Base-by-base conservation (phyloP, 305 asterid species). In the Fraxinus ornus region DNA sequence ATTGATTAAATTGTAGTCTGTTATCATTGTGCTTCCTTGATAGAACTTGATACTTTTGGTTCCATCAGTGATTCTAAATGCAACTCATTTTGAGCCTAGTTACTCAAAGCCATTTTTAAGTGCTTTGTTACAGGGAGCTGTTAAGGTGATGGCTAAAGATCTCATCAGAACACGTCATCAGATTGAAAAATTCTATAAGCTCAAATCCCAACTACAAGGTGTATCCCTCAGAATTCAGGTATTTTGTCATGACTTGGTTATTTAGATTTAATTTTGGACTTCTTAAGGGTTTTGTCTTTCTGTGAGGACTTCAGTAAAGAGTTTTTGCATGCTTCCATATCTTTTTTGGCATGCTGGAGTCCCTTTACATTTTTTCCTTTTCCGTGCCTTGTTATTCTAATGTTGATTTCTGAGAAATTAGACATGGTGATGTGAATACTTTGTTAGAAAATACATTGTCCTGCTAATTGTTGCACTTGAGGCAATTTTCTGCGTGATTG, bases 161-260 rank as follows among this genome's bases (percentile, higher is more conserved):
- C 90, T 90, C 74, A 88, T 90, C 83, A 88, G 91, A 82, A 90
- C 93, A 79, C 82, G 93, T 52, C 93, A 90, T 82, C 93, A 90
- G 81, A 12, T 90, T 76, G 99, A 96, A 84, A 96, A 96, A 88
- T 96, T 96, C 81, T 94, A 96, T 88, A 96, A 96, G 91, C 97
- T 96, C 55, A 94, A 96, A 88, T 96, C 99, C 85, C 98, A 94
- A 89, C 98, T 96, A 84, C 98, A 94, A 90, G 99, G 99, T 24
- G 98, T 96, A 78, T 92, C 99, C 41, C 98, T 95, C 81, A 91
- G 98, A 89, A 94, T 94, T 81, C 99, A 95, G 99, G 99, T 95
- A 87, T 28, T 39, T 32, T 19, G 52, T 74, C 28, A 21, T 60
- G 60, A 66, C 15, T 19, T 7, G 26, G 22, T 60, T 24, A 60